Evolutionary conservation across 2,329 filamentous ascomycete genomes (phyloP), one percentile per base, ranked within the genome.

Genomic region (Diplodia intermedia): DNA sequence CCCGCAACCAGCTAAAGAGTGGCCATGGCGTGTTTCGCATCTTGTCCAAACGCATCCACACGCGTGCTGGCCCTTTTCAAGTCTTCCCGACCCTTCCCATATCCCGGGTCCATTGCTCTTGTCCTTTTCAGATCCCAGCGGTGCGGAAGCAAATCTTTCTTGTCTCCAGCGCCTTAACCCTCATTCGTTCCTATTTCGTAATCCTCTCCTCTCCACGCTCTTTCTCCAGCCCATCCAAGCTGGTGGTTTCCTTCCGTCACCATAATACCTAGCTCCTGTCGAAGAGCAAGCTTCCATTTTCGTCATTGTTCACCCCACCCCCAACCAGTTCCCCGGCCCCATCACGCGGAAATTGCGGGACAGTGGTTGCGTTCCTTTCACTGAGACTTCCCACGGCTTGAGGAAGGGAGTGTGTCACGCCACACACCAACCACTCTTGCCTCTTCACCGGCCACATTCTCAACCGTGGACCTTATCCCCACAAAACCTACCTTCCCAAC

Each of bases 1-100:
- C 33, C 54, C 38, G 60, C 60, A 63, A 63, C 47, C 60, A 52
- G 60, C 47, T 52, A 50, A 33, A 62, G 23, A 49, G 54, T 56
- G 36, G 54, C 8, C n/a, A 33, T 52, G 29, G 60, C 47, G 60
- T 52, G 60, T 63, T 52, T 63, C 60, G 57, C 23, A 50, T 50
- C 29, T 18, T 29, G 31, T 23, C 60, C 26, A 52, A 63, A 26
- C 8, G 15, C 40, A 50, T 63, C 60, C 60, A 52, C n/a, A 52
- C 40, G 31, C 60, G 43, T 47, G 26, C 57, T 62, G 26, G 26
- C 31, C 20, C 49, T 52, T 54, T 60, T 40, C 54, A 33, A 26
- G 26, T 29, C 3, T 33, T 62, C 31, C 26, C 36, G 36, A 23
- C 38, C 20, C 6, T 20, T 47, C 26, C 29, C 33, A 31, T 14